These are phyloP conservation scores for Crithidia expoeki DNA, from an alignment of 208 protist species.

Conservation along the genomic window DNA sequence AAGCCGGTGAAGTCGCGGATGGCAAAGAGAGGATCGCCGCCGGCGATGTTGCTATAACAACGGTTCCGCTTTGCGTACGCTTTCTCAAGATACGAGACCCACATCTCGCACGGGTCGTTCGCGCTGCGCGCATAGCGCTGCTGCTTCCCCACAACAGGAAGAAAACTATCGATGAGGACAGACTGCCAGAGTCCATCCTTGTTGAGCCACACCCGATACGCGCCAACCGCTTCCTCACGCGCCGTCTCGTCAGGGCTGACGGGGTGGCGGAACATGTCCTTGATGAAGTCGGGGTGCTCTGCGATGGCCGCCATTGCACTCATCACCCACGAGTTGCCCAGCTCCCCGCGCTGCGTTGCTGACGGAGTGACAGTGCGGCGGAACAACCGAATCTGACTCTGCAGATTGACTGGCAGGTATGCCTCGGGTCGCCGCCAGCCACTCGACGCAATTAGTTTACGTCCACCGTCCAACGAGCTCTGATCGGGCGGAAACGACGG, in stretches of 20 bases:
- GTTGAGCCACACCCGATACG: slow-evolving; percentile 70
- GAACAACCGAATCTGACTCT: slow-evolving; percentile 40
- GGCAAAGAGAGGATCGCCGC: slow-evolving; percentile 71
- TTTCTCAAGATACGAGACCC: slow-evolving; percentile 84
- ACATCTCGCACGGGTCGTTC: slow-evolving; percentile 77
- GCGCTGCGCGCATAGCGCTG: slow-evolving; percentile 53
- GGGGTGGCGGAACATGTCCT: slow-evolving; percentile 54
- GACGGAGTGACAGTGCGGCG: slow-evolving; percentile 40
- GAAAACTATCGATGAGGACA: slow-evolving; percentile 71
- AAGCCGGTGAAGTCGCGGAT: slow-evolving; percentile 68
- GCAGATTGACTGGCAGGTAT: slow-evolving; percentile 41
- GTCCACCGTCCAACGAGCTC: slow-evolving; percentile 32
- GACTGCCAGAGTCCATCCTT: slow-evolving; percentile 74
- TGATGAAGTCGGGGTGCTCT: slow-evolving; percentile 40
- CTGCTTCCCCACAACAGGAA: slow-evolving; percentile 60
- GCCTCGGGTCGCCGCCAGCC: slow-evolving; percentile 47
- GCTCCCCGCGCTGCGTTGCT: slow-evolving; percentile 45
- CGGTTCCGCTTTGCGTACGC: slow-evolving; percentile 83
- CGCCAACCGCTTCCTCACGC: slow-evolving; percentile 49
- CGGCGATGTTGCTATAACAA: slow-evolving; percentile 69
- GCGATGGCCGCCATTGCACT: slow-evolving; percentile 58
- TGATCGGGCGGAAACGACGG: slow-evolving; percentile 43
- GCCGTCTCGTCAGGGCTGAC: slow-evolving; percentile 7
- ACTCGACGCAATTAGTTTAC: slow-evolving; percentile 24
- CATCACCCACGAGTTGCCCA: slow-evolving; percentile 78